phyloP scores from a whole-genome alignment of 192 early-diverging fungal genomes.

The Linderina pennispora region DNA sequence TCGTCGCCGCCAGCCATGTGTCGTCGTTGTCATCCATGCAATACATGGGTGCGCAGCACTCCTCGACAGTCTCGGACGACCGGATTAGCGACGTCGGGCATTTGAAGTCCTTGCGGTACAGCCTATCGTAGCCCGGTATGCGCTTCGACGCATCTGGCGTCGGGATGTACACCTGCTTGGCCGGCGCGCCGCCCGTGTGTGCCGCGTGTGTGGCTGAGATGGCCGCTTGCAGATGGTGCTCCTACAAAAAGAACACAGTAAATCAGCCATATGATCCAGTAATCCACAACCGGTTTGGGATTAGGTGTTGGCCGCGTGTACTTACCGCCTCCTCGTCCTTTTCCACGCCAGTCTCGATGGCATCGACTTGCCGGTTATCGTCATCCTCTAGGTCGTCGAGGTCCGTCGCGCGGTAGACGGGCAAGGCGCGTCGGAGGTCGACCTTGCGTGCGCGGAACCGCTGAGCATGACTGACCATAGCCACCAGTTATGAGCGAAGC shows the following conservation, averaged over 20 bases:
- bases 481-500: too few relatives aligned
- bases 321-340: constrained; percentile 87
- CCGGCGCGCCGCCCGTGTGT: constrained; percentile 50
- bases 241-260: constrained; percentile 46
- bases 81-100: constrained; percentile 76
- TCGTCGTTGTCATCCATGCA: constrained; percentile 86
- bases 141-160: constrained; percentile 82
- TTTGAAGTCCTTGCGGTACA: constrained; percentile 63
- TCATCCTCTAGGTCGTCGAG: constrained; percentile 79
- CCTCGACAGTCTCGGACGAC: constrained; percentile 84
- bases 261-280: too few relatives aligned
- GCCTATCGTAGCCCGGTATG: constrained; percentile 59
- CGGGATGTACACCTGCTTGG: constrained; percentile 71
- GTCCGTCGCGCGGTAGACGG: constrained; percentile 74
- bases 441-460: constrained; percentile 81
- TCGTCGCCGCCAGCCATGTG: constrained; percentile 54
- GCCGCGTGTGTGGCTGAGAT: constrained; percentile 71
- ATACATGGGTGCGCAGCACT: constrained; percentile 80
- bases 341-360: constrained; percentile 87
- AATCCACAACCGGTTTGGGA: too few relatives aligned
- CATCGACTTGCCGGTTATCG: constrained; percentile 50
- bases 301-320: too few relatives aligned
- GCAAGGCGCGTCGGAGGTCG: constrained; percentile 76
- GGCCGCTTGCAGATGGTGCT: constrained; percentile 92
- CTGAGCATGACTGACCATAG: constrained; percentile 48